A percentile compares a stretch with the other conserved stretches of the same genome.
phyloP scores from a whole-genome alignment of 768 basidiomycete species.

The Amanita exitialis region DNA sequence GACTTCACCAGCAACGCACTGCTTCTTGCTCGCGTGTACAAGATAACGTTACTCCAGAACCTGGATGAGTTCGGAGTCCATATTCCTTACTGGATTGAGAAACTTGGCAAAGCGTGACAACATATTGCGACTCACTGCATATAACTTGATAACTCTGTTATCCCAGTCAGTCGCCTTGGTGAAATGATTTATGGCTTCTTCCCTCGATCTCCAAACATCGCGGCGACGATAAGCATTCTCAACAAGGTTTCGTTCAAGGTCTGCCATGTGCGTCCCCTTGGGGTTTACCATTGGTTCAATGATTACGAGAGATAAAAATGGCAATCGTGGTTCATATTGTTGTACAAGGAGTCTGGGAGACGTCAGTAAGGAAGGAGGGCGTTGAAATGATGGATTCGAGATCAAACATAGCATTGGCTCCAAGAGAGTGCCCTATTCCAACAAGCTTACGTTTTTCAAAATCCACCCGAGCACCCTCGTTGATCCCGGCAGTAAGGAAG shows the following conservation, averaged over 20 bases:
- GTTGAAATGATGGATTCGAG: not conserved
- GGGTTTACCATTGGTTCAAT: conserved; percentile 59
- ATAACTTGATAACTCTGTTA: conserved; percentile 36
- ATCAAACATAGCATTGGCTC: conserved; percentile 49
- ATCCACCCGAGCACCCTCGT: conserved; percentile 29
- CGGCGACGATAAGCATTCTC: conserved; percentile 37
- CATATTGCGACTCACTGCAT: conserved; percentile 30
- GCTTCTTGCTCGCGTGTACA: conserved; percentile 57
- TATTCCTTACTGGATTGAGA: conserved; percentile 24
- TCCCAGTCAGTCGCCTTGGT: conserved; percentile 38
- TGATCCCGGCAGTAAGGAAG: conserved; percentile 36
- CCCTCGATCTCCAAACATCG: conserved; percentile 40
- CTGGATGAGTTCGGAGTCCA: conserved; percentile 31
- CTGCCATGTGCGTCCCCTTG: conserved; percentile 29
- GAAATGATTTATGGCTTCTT: conserved; percentile 28
- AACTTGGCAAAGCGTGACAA: not conserved
- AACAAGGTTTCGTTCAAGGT: conserved; percentile 33
- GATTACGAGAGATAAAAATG: conserved; percentile 43
- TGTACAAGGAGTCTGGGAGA: conserved; percentile 42
- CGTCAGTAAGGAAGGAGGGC: not conserved
- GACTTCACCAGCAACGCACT: conserved; percentile 23
- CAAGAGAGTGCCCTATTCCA: conserved; percentile 62
- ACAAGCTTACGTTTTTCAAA: conserved; percentile 42
- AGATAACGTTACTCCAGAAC: conserved; percentile 32
- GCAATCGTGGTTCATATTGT: conserved; percentile 29